Conservation (phyloP, 306 rosid species). For the Argentina anserina region DNA sequence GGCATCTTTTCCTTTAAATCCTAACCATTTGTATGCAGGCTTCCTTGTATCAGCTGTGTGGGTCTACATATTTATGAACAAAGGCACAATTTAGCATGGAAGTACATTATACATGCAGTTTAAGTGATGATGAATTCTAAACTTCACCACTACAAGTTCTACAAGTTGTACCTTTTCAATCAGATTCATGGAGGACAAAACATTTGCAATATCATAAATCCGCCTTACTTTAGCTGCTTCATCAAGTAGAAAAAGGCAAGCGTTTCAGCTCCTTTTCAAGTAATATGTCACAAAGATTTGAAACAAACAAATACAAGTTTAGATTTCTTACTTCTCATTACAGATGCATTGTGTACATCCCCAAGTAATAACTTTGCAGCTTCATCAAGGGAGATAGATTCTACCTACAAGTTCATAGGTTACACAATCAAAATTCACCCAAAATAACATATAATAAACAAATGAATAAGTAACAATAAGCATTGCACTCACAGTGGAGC, state of each 20-base stretch:
- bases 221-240: slow-evolving; percentile 89
- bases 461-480: not conserved
- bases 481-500: slow-evolving; percentile 60
- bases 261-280: not conserved
- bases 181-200: slow-evolving; percentile 75
- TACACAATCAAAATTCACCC: not conserved
- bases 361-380: slow-evolving; percentile 89
- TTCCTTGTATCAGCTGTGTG: slow-evolving; percentile 70
- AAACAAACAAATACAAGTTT: slow-evolving; percentile 6
- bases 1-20: slow-evolving; percentile 42
- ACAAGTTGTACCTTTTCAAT: slow-evolving; percentile 64
- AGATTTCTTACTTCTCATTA: slow-evolving; percentile 65
- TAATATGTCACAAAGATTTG: not conserved
- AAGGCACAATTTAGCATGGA: not conserved
- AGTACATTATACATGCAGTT: not conserved
- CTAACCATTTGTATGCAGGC: slow-evolving; percentile 91
- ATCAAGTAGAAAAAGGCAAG: slow-evolving; percentile 24
- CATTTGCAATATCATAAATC: slow-evolving; percentile 91
- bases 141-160: too few relatives aligned
- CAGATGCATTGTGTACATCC: slow-evolving; percentile 58
- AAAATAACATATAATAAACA: not conserved
- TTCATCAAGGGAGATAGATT: slow-evolving; percentile 82
- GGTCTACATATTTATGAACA: slow-evolving; percentile 47
- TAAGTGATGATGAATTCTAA: not conserved
- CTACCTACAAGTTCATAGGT: slow-evolving; percentile 36